Conservation (phyloP, 2,329 filamentous ascomycete genomes). For the Fusarium humuli region DNA sequence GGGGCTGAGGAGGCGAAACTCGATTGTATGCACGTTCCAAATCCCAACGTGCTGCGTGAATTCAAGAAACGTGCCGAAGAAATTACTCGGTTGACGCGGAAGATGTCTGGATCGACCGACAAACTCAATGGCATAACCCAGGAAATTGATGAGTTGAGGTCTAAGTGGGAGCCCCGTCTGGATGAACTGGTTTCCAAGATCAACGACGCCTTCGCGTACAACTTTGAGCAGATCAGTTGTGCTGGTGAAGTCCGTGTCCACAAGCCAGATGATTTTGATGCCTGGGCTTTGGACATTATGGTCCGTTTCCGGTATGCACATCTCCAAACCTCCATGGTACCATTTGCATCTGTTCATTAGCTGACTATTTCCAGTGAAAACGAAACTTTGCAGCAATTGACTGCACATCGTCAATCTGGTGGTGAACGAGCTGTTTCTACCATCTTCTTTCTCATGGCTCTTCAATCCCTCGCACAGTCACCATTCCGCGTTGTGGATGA, state of each 20-base stretch:
- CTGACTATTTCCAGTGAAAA: conserved; percentile 67
- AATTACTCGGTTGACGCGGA: conserved; percentile 72
- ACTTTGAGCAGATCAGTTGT: conserved; percentile 94
- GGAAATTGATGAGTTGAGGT: conserved; percentile 74
- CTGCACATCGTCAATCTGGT: conserved; percentile 93
- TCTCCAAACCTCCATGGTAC: neutral
- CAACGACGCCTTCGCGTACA: conserved; percentile 90
- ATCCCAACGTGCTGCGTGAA: conserved; percentile 79
- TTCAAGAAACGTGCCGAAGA: conserved; percentile 78
- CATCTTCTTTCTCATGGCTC: conserved; percentile 98
- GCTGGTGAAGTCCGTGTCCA: conserved; percentile 89
- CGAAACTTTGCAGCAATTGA: conserved; percentile 85
- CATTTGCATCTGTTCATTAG: neutral
- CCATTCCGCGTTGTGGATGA: conserved; percentile 99
- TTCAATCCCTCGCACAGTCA: conserved; percentile 91
- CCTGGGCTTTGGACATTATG: conserved; percentile 92
- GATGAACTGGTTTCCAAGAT: conserved; percentile 83
- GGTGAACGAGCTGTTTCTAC: conserved; percentile 96
- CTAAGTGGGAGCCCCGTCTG: conserved; percentile 84
- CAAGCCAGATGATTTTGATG: conserved; percentile 93
- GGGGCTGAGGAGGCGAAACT: conserved; percentile 79
- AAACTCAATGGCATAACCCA: conserved; percentile 66
- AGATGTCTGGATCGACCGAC: conserved; percentile 65
- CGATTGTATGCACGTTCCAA: conserved; percentile 82
- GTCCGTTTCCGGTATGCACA: conserved; percentile 87